phyloP scores from a whole-genome alignment of 2,329 filamentous ascomycete genomes.

The Hypoxylon sp. region DNA sequence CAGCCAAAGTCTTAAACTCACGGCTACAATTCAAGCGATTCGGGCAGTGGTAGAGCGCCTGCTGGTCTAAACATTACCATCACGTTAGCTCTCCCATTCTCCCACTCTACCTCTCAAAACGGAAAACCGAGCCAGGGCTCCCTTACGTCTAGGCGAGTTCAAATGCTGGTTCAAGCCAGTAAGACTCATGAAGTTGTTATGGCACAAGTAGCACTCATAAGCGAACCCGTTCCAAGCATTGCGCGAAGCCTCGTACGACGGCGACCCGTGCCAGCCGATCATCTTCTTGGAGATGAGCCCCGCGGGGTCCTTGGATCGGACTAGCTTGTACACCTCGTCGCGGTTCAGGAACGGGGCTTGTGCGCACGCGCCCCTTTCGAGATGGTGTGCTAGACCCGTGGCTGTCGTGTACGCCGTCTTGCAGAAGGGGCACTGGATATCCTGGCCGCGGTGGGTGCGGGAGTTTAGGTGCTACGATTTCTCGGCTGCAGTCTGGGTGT shows the following conservation, averaged over 20 bases:
- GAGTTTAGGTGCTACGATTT: constrained; percentile 18
- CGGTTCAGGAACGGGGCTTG: constrained; percentile 31
- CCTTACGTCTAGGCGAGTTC: constrained; percentile 36
- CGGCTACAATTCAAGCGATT: constrained; percentile 33
- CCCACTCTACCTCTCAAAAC: background rate
- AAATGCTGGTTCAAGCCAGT: constrained; percentile 36
- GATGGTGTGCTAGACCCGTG: constrained; percentile 33
- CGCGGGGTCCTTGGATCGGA: constrained; percentile 21
- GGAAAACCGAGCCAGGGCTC: no score
- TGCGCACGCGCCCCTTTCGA: constrained; percentile 27
- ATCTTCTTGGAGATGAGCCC: constrained; percentile 33
- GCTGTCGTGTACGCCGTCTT: constrained; percentile 25
- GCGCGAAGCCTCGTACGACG: constrained; percentile 31
- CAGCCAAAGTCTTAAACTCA: constrained; percentile 58
- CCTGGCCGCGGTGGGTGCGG: constrained; percentile 22
- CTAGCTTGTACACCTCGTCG: constrained; percentile 27
- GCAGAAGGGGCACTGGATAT: constrained; percentile 25
- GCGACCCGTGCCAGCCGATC: constrained; percentile 29
- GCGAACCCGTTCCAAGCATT: constrained; percentile 32
- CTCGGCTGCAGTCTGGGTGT: background rate
- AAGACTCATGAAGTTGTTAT: constrained; percentile 12
- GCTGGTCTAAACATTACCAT: constrained; percentile 27
- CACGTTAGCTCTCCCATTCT: background rate
- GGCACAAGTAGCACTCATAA: constrained; percentile 44
- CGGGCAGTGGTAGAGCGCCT: constrained; percentile 41